These are phyloP conservation scores for Solanum medicagineum DNA, from an alignment of 257 asterid genomes.

Conservation along the genomic window DNA sequence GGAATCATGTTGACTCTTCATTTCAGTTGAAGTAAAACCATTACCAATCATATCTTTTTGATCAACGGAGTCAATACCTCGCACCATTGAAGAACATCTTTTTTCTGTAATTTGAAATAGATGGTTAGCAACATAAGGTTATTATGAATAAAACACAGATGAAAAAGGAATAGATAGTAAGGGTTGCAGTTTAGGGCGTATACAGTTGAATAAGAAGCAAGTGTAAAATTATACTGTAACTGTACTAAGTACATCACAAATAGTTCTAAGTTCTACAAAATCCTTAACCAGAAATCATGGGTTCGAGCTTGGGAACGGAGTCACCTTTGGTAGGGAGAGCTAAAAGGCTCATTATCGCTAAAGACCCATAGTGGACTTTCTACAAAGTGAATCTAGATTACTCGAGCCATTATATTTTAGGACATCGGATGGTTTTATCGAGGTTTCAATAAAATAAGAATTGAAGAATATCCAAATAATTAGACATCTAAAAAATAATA, in stretches of 20 bases:
- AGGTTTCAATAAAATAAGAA: background rate
- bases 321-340: background rate
- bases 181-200: background rate
- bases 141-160: background rate
- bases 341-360: background rate
- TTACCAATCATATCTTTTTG: slow-evolving; percentile 27
- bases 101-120: slow-evolving; percentile 35
- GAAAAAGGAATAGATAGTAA: background rate
- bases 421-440: background rate
- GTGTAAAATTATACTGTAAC: background rate
- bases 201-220: background rate
- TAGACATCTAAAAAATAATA: background rate
- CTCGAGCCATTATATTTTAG: background rate
- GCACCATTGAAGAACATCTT: slow-evolving; percentile 48
- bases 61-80: slow-evolving; percentile 26
- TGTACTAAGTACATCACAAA: background rate
- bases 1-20: slow-evolving; percentile 29
- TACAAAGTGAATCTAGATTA: background rate
- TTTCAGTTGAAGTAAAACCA: slow-evolving; percentile 23
- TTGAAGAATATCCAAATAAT: background rate
- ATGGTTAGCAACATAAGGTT: slow-evolving; percentile 3
- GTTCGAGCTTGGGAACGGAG: background rate
- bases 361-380: background rate
- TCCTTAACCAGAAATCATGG: background rate
- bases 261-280: background rate